Base-by-base conservation (phyloP, 768 basidiomycete species). In the Pholiota microspora region DNA sequence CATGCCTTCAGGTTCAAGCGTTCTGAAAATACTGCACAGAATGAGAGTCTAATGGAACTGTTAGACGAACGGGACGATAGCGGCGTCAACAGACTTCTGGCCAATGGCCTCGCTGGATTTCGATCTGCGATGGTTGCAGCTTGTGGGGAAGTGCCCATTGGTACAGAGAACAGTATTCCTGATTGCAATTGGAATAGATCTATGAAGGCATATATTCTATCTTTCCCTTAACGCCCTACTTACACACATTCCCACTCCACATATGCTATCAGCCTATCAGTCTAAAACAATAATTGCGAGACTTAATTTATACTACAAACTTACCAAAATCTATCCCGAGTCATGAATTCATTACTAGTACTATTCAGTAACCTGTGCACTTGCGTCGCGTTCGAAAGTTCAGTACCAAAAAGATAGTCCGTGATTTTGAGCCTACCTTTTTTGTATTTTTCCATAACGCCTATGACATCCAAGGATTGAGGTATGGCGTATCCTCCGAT, bases 171-270 rank as follows among this genome's bases (percentile, higher is more conserved):
- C 36, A 64, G 70, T 4, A 66, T 83, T 38, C 68, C 74, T 36
- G 51, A 70, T 1, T 90, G 88, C 63, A 79, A 74, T 57, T 89
- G 86, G 87, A 81, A 85, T 62, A 42, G 53, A 18, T 56, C 58
- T 44, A 86, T 89, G 81, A 86, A 83, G 68, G 62, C 63, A 42
- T 86, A 75, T 62, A 88, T 90, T 54, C 67, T 88, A 55, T 69
- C 69, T 21, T 90, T 79, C 66, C 88, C 88, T 28, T 89, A 42
- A 53, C n/a, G n/a, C n/a, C n/a, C n/a, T n/a, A n/a, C n/a, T n/a
- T 65, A 44, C 3, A 2, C 13, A 10, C 7, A 42, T 2, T 42
- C 28, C 9, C 2, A 29, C 15, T 31, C 25, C 6, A 9, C 10
- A 36, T 42, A 27, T 29, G n/a, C n/a, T 28, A 44, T 24, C 7